These are phyloP conservation scores for Diaporthe sp. DNA, from an alignment of 2,329 filamentous ascomycete genomes.

Conservation along the genomic window DNA sequence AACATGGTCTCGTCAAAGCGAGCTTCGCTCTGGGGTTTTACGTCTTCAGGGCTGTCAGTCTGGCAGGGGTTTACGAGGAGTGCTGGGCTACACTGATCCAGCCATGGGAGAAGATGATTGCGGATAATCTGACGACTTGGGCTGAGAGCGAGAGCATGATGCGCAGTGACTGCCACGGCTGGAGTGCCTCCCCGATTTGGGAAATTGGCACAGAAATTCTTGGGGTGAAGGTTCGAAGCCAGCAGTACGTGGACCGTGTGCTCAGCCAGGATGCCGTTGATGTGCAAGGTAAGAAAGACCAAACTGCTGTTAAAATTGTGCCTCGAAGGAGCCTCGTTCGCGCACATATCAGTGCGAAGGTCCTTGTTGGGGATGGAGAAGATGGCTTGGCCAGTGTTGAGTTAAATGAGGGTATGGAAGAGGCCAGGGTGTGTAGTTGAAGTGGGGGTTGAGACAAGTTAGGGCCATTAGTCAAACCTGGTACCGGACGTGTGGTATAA, in stretches of 20 bases:
- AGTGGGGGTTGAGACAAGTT: background rate
- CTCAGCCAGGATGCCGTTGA: background rate
- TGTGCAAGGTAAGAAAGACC: background rate
- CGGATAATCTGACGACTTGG: conserved; percentile 44
- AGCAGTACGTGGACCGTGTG: conserved; percentile 10
- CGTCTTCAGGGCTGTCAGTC: conserved; percentile 43
- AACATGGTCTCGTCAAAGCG: conserved; percentile 37
- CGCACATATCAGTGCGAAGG: background rate
- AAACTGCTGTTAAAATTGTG: background rate
- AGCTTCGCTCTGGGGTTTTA: conserved; percentile 44
- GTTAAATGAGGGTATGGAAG: background rate
- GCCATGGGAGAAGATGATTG: conserved; percentile 44
- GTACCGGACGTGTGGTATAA: background rate
- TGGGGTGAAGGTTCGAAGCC: conserved; percentile 7
- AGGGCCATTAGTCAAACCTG: background rate
- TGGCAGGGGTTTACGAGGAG: conserved; percentile 42
- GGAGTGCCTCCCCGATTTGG: conserved; percentile 43
- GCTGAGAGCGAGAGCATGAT: conserved; percentile 43
- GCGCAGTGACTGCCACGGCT: conserved; percentile 45
- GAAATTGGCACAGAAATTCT: conserved; percentile 43
- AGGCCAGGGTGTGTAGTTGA: background rate
- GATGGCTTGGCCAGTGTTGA: background rate
- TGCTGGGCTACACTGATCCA: conserved; percentile 39
- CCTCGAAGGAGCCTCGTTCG: background rate
- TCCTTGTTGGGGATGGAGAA: background rate